phyloP scores from a whole-genome alignment of 2,329 filamentous ascomycete genomes.

The Trichoderma guizhouense region DNA sequence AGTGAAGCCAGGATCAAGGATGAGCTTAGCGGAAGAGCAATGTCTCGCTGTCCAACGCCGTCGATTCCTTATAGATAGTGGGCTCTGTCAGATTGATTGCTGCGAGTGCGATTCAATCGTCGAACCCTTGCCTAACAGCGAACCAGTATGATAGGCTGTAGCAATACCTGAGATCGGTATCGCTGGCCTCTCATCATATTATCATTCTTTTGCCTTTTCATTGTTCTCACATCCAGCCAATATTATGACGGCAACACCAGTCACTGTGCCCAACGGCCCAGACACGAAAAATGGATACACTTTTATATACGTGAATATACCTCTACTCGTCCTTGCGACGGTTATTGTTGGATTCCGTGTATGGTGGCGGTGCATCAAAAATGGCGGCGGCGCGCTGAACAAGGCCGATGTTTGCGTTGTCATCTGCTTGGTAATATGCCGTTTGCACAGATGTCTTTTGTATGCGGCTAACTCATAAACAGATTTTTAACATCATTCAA shows the following conservation, averaged over 20 bases:
- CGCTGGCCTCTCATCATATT: not conserved
- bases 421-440: not conserved
- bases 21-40: not conserved
- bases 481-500: conserved; percentile 12
- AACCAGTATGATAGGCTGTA: not conserved
- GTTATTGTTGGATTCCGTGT: not conserved
- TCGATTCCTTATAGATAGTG: not conserved
- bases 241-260: not conserved
- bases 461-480: not conserved
- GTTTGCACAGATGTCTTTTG: not conserved
- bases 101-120: not conserved
- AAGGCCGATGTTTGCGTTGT: conserved; percentile 12
- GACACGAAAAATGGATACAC: conserved; percentile 6
- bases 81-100: not conserved
- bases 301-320: conserved; percentile 7
- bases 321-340: not conserved
- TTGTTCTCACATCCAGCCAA: not conserved
- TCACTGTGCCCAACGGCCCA: not conserved
- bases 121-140: not conserved
- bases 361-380: conserved; percentile 11
- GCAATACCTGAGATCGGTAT: not conserved
- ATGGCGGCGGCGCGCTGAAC: not conserved
- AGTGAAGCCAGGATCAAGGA: conserved; percentile 3
- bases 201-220: not conserved
- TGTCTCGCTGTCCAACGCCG: not conserved